Evolutionary conservation across 164 flowering plant genomes (phyloP).

Genomic region (Nelumbo lutea): DNA sequence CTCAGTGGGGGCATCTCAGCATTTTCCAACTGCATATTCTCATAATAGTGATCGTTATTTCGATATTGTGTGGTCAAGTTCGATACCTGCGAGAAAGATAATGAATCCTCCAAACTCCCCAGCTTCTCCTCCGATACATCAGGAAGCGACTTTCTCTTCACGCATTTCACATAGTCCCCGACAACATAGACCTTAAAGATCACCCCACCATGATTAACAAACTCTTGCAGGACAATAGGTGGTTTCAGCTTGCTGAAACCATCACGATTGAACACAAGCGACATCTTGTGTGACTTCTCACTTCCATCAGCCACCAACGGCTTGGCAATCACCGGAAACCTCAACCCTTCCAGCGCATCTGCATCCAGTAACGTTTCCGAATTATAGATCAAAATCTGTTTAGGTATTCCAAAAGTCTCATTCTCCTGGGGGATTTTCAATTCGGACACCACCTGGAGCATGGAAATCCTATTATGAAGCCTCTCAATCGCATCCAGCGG

Average conservation of each 20-base stretch:
- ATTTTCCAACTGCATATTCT: constrained; percentile 46
- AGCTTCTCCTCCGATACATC: constrained; percentile 66
- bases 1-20: constrained; percentile 58
- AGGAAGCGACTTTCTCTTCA: constrained; percentile 72
- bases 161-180: constrained; percentile 64
- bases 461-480: constrained; percentile 3
- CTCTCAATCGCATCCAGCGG: constrained; percentile 1
- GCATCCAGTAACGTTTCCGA: constrained; percentile 27
- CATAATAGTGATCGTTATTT: constrained; percentile 33
- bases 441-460: neutral
- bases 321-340: constrained; percentile 78
- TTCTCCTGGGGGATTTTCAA: neutral
- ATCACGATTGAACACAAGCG: constrained; percentile 47
- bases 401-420: constrained; percentile 38
- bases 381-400: constrained; percentile 8
- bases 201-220: constrained; percentile 86
- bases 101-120: constrained; percentile 33
- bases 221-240: constrained; percentile 76
- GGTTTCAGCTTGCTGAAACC: constrained; percentile 52
- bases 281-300: constrained; percentile 80
- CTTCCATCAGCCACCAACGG: constrained; percentile 83
- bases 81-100: constrained; percentile 79
- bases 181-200: constrained; percentile 86
- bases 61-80: constrained; percentile 40
- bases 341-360: constrained; percentile 31